phyloP scores from a whole-genome alignment of 129 eudicot species.

The Smallanthus sonchifolius region DNA sequence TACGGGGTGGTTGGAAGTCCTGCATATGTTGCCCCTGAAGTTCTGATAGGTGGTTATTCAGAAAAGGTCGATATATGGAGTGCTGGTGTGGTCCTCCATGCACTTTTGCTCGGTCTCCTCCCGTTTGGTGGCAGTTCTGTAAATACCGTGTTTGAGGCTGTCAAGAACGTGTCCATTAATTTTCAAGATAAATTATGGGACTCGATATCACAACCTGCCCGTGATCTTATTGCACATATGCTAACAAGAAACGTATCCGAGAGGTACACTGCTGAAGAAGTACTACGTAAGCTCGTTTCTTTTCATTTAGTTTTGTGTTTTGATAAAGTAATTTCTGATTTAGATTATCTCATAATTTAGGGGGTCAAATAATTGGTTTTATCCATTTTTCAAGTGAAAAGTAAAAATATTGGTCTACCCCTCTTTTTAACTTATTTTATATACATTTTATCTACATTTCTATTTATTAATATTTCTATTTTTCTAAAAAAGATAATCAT shows the following conservation, averaged over 20 bases:
- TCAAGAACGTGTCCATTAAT: constrained; percentile 38
- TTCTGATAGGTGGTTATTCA: constrained; percentile 39
- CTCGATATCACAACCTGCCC: constrained; percentile 40
- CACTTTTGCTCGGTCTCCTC: constrained; percentile 38
- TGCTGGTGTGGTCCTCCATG: constrained; percentile 52
- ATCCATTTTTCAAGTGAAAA: not conserved
- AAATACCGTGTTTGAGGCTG: constrained; percentile 46
- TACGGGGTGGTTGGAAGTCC: constrained; percentile 57
- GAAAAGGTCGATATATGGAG: constrained; percentile 57
- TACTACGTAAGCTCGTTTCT: constrained; percentile 36
- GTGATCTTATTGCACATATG: constrained; percentile 46
- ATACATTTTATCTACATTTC: not conserved
- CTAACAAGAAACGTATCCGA: constrained; percentile 41
- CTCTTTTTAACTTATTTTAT: not conserved
- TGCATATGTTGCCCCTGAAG: constrained; percentile 56
- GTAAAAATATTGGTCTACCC: not conserved
- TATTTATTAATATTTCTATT: not conserved
- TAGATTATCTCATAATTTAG: not conserved
- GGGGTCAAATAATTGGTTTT: not conserved
- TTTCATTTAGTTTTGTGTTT: constrained; percentile 3
- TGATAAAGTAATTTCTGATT: not conserved
- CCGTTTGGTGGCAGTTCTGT: constrained; percentile 44
- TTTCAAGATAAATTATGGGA: constrained; percentile 35
- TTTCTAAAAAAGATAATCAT: not conserved
- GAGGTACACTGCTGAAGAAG: constrained; percentile 51